phyloP scores from a whole-genome alignment of 352 stramenopile species.

The Pythium aristosporum region DNA sequence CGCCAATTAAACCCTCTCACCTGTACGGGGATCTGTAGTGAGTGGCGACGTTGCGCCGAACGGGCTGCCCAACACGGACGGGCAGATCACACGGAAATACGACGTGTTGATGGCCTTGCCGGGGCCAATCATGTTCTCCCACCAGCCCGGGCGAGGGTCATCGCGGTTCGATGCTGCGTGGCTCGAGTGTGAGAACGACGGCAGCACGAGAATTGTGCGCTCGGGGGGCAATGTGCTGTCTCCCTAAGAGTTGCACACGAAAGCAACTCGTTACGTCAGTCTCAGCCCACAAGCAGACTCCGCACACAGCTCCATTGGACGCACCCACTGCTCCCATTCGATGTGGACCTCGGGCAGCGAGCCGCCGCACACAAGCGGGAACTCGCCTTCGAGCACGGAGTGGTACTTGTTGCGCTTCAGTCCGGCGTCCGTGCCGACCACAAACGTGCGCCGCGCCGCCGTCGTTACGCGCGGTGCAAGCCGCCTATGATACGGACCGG shows the following conservation, averaged over 20 bases:
- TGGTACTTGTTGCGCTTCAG: conserved; percentile 76
- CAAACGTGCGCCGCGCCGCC: conserved; percentile 35
- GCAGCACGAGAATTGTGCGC: conserved; percentile 79
- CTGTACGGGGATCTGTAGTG: conserved; percentile 55
- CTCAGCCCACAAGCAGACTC: neutral
- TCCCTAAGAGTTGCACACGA: conserved; percentile 31
- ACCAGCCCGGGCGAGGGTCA: conserved; percentile 81
- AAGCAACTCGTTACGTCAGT: neutral
- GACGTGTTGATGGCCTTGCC: conserved; percentile 88
- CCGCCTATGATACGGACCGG: conserved; percentile 2
- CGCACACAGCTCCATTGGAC: neutral
- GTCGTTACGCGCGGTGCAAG: conserved; percentile 14
- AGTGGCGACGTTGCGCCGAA: conserved; percentile 82
- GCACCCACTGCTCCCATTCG: conserved; percentile 81
- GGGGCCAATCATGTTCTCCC: conserved; percentile 86
- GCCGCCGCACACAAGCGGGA: conserved; percentile 52
- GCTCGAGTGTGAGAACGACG: conserved; percentile 87
- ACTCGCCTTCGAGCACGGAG: conserved; percentile 59
- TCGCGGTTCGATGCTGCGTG: conserved; percentile 82
- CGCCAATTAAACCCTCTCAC: conserved; percentile 3
- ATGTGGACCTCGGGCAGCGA: conserved; percentile 60
- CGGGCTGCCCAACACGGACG: conserved; percentile 80
- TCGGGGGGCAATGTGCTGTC: conserved; percentile 65
- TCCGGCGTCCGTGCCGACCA: conserved; percentile 29
- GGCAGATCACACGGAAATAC: conserved; percentile 86